A percentile compares a stretch with the other conserved stretches of the same genome.
phyloP scores from a whole-genome alignment of 108 stramenopile species.

The Skeletonema tropicum region DNA sequence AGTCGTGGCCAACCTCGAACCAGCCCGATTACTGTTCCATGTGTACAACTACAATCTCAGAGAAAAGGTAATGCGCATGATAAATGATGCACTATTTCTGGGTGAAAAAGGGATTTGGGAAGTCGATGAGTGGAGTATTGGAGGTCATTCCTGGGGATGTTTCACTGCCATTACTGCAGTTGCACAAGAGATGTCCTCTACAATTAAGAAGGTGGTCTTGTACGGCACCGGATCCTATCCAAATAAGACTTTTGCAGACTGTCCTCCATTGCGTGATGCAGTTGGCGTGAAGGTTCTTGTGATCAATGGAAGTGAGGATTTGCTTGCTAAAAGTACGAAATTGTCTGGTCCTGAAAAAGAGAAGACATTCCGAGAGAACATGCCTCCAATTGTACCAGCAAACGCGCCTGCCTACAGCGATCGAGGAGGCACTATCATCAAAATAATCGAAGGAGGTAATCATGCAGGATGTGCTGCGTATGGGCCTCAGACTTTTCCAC shows the following conservation, averaged over 20 bases:
- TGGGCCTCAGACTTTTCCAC: conserved; percentile 49
- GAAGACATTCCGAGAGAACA: conserved; percentile 17
- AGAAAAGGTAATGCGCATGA: conserved; percentile 41
- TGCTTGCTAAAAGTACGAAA: conserved; percentile 9
- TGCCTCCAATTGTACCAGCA: conserved; percentile 25
- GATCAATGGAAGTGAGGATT: conserved; percentile 42
- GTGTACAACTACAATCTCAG: conserved; percentile 21
- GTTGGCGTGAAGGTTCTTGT: conserved; percentile 32
- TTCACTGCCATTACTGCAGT: conserved; percentile 29
- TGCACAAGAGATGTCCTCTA: conserved; percentile 42
- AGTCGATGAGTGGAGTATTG: conserved; percentile 59
- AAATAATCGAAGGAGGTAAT: conserved; percentile 49
- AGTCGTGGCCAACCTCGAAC: conserved; percentile 55
- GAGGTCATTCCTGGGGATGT: conserved; percentile 65
- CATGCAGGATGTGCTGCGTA: conserved; percentile 53
- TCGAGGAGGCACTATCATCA: conserved; percentile 19
- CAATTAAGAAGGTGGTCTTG: conserved; percentile 43
- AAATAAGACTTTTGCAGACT: not conserved
- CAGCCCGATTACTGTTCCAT: conserved; percentile 21
- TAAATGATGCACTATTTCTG: conserved; percentile 34
- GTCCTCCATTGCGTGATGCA: conserved; percentile 21
- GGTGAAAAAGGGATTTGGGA: conserved; percentile 19
- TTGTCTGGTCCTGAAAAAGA: conserved; percentile 14
- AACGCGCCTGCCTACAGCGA: not conserved
- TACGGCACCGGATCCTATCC: conserved; percentile 40